Evolutionary conservation across 139 green algal genomes (phyloP).

Genomic region (Ettlia oleoabundans): DNA sequence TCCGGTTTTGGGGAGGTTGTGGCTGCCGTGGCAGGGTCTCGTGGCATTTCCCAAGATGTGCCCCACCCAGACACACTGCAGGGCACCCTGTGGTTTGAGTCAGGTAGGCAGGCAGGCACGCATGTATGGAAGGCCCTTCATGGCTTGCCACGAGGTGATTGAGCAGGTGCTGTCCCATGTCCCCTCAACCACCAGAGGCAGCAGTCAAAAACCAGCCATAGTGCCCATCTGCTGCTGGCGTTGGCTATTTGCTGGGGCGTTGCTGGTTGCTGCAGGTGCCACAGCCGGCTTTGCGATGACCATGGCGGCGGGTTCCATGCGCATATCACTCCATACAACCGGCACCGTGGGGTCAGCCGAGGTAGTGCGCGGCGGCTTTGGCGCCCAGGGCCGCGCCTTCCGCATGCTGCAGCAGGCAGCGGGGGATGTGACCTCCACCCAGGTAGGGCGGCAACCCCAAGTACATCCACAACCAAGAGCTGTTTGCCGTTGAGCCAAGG

Average conservation of each 20-base stretch:
- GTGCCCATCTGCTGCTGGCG: no score
- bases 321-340: background rate
- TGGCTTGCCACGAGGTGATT: no score
- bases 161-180: no score
- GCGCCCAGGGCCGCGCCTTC: background rate
- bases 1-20: constrained; percentile 12
- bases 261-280: background rate
- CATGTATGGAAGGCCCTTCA: no score
- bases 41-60: constrained; percentile 1
- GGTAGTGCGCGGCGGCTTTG: background rate
- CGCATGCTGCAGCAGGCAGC: background rate
- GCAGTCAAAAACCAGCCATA: no score
- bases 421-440: background rate
- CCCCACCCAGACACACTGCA: constrained; percentile 22
- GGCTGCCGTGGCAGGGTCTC: background rate
- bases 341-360: constrained; percentile 2
- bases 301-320: background rate
- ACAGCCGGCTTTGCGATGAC: constrained; percentile 10
- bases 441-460: constrained; percentile 4
- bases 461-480: no score
- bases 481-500: no score
- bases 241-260: no score
- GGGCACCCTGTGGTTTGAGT: constrained; percentile 11
- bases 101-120: background rate
- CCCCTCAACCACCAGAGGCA: no score